These are phyloP conservation scores for Laguncularia racemosa DNA, from an alignment of 345 rosid genomes.

Conservation along the genomic window DNA sequence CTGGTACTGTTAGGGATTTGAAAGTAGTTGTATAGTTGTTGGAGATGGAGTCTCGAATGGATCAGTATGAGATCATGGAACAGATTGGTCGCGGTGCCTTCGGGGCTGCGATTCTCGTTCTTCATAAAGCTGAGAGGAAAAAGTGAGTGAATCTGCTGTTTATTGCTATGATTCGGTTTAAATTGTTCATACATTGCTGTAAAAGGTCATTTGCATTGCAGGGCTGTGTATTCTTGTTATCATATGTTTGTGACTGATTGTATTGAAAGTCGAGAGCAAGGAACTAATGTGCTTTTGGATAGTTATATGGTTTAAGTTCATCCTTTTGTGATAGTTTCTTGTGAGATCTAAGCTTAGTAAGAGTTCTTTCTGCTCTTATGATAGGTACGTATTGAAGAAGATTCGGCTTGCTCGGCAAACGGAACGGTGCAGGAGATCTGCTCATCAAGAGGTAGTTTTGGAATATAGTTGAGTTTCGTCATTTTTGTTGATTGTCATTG, in stretches of 20 bases:
- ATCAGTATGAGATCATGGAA: slow-evolving; percentile 98
- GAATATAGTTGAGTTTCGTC: neutral
- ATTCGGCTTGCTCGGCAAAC: slow-evolving; percentile 93
- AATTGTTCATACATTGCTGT: neutral
- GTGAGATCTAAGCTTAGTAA: neutral
- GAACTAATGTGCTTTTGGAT: no score
- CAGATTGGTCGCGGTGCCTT: slow-evolving; percentile 99
- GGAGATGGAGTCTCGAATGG: slow-evolving; percentile 92
- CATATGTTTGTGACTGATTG: no score
- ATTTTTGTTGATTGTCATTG: neutral
- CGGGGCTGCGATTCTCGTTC: slow-evolving; percentile 94
- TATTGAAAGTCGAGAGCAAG: no score
- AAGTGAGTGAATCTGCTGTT: slow-evolving; percentile 30
- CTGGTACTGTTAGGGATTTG: slow-evolving; percentile 3
- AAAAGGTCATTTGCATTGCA: no score
- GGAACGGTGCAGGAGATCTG: slow-evolving; percentile 95
- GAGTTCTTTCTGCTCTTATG: neutral
- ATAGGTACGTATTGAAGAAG: slow-evolving; percentile 97
- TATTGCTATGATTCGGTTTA: slow-evolving; percentile 7
- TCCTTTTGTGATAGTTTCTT: neutral
- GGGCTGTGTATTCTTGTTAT: no score
- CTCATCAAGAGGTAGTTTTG: slow-evolving; percentile 78
- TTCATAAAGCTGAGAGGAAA: slow-evolving; percentile 87
- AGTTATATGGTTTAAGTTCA: no score
- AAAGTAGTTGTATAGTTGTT: neutral